Evolutionary conservation across 345 rosid genomes (phyloP), one percentile per base, ranked within the genome.

Genomic region (Hibiscus syriacus): DNA sequence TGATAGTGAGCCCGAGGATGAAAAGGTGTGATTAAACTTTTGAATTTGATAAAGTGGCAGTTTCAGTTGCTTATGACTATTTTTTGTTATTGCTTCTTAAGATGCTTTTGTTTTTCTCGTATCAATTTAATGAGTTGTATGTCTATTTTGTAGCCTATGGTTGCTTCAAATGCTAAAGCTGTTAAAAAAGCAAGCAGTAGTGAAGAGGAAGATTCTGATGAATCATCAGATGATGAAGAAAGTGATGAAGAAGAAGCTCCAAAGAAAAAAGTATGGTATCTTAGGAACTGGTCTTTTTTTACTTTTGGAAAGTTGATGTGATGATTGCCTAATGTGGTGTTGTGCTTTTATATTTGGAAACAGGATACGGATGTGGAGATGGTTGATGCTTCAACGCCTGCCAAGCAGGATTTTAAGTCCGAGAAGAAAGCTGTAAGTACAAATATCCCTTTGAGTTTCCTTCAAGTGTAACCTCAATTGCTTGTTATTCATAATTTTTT

Each of bases 361-460:
- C 81, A 85, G 92, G 80, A 36, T 34, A 16, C 81, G 39, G 94
- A 76, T 77, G 86, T 77, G 2, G 85, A 87, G 23, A 90, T 87
- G 94, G 80, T 57, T 0, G 94, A 85, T 70, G 87, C 83, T 36
- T 62, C 25, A 4, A 70, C 81, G 22, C 82, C 80, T 32, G 43
- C 65, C 46, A 74, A 70, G 39, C 36, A 64, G 55, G 78, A 71
- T 74, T 52, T 65, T 12, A 77, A 79, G 43, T 67, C 84, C 0
- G 78, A 39, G 10, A 85, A 75, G 70, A 82, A 80, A 72, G 72
- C 82, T 34, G 86, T 84, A 77, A 72, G 14, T 39, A 46, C 7
- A 10, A 11, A 1, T 19, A 19, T 19, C n/a, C 39, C 61, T 69
- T 0, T 1, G 49, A n/a, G n/a, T 38, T 49, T 50, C 14, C 6